Evolutionary conservation across 495 filamentous ascomycete genomes (phyloP).

Genomic region (Neurospora pannonica): DNA sequence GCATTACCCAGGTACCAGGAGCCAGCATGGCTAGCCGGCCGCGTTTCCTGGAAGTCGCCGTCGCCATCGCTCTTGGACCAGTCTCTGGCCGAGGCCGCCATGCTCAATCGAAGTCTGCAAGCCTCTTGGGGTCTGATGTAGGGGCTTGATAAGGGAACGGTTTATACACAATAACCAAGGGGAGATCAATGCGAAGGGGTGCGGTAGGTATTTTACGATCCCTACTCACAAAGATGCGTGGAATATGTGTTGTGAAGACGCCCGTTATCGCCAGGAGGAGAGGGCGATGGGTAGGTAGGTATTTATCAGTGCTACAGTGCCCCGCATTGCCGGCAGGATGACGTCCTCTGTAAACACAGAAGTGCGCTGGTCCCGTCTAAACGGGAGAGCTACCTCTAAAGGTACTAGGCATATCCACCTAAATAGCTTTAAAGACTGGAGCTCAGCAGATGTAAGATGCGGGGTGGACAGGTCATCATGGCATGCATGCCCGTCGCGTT

Average conservation of each 20-base stretch:
- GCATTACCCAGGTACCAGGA: conserved; percentile 69
- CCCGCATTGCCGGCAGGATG: background rate
- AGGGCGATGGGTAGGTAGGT: background rate
- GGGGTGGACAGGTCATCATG: background rate
- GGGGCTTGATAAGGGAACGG: background rate
- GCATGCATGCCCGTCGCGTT: background rate
- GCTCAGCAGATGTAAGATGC: background rate
- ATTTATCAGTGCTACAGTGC: background rate
- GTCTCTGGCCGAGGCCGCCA: background rate
- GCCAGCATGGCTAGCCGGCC: conserved; percentile 53
- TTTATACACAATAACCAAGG: background rate
- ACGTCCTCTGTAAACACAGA: background rate
- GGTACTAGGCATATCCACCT: background rate
- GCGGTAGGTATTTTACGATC: background rate
- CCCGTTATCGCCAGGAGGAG: background rate
- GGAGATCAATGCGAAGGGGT: background rate
- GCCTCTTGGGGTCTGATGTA: background rate
- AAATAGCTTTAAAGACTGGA: background rate
- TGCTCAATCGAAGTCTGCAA: background rate
- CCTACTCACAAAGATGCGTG: background rate
- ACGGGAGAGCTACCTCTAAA: background rate
- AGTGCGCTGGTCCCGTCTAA: background rate
- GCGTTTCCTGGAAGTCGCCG: conserved; percentile 22
- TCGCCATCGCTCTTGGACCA: background rate
- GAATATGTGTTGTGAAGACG: background rate